These are phyloP conservation scores for Capsicum baccatum DNA, from an alignment of 257 asterid genomes.

Conservation along the genomic window DNA sequence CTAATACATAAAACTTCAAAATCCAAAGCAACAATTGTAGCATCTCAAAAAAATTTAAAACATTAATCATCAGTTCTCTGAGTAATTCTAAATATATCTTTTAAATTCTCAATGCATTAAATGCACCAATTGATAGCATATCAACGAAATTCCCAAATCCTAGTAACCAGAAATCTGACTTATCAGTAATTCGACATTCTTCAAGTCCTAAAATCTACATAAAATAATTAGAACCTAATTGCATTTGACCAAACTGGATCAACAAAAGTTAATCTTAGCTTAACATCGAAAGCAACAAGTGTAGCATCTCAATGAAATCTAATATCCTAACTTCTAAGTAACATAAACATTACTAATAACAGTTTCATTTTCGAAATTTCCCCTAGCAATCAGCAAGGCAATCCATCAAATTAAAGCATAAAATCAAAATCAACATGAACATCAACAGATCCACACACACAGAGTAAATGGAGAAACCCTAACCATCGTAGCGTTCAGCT, in stretches of 20 bases:
- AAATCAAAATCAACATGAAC: neutral
- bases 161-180: neutral
- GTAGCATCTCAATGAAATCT: neutral
- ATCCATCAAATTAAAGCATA: neutral
- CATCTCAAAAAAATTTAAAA: neutral
- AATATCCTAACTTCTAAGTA: neutral
- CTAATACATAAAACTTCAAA: neutral
- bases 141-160: neutral
- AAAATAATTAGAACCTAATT: neutral
- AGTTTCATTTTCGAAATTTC: neutral
- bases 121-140: neutral
- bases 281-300: neutral
- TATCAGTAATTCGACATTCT: neutral
- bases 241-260: conserved; percentile 6
- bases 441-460: neutral
- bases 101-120: too few relatives aligned
- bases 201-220: neutral
- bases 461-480: conserved; percentile 9
- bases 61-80: too few relatives aligned
- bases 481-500: conserved; percentile 53
- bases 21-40: neutral
- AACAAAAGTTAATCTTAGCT: neutral
- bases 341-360: neutral
- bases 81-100: neutral
- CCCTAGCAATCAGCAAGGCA: neutral